Evolutionary conservation across 1,139 yeast species (phyloP), one percentile per base, ranked within the genome.

Genomic region (Saccharomyces hybrid): DNA sequence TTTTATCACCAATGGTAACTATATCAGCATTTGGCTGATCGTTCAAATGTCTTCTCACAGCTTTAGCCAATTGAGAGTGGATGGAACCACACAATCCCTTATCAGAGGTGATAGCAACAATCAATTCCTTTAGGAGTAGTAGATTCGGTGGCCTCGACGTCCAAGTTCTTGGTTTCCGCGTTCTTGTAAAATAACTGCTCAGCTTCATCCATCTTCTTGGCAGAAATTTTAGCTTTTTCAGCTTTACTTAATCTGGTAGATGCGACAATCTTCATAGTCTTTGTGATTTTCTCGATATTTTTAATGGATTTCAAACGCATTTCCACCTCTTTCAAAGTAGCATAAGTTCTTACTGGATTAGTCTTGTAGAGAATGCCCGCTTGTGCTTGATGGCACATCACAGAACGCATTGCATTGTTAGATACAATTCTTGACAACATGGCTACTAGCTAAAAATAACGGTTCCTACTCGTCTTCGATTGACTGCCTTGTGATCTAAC

Each of bases 231-330:
- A 63, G 97, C 96, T 73, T 86, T 88, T 77, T 91, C 97, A 59
- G 99, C 99, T 78, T 88, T 90, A 74, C 83, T 82, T 74, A 93
- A 83, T 80, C 97, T 88, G 67, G 99, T 93, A 50, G 98, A 91
- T 53, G 99, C 99, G 69, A 93, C 99, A 76, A 95, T 86, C 81
- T 91, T 93, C 99, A 93, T 93, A 75, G 99, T 93, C 79, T 93
- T 93, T 79, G 99, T 93, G 78, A 93, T 93, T 81, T 93, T 93
- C 78, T 93, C 98, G 75, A 93, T 93, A 82, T 93, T 93, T 81
- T 91, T 93, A 75, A 93, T 93, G 63, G 97, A 89, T 81, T 93
- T 93, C 74, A 93, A 85, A 81, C 99, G 95, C 76, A 82, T 87
- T 80, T 93, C 99, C 73, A 93, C 95, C 78, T 93, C 99, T 80